These are phyloP conservation scores for Cyberlindnera xylosilytica DNA, from an alignment of 805 yeast genomes.

Conservation along the genomic window DNA sequence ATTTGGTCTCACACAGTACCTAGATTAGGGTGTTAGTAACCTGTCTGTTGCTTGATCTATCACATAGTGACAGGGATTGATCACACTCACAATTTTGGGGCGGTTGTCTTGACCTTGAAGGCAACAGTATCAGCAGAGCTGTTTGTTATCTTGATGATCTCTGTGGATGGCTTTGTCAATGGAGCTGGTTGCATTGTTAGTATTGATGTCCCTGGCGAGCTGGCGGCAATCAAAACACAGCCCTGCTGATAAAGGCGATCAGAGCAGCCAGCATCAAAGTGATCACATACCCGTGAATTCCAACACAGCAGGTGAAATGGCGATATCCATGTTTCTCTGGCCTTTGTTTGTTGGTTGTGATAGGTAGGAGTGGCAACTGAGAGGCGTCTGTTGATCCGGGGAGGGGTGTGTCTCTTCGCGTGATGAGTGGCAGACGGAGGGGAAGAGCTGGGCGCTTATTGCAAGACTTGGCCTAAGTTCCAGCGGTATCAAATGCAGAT, in stretches of 20 bases:
- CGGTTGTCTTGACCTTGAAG: slow-evolving; percentile 96
- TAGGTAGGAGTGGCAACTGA: neutral
- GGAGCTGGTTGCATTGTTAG: slow-evolving; percentile 50
- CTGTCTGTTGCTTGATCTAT: too few species aligned
- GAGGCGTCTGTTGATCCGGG: slow-evolving; percentile 5
- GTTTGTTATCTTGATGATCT: slow-evolving; percentile 48
- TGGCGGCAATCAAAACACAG: too few species aligned
- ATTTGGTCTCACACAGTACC: slow-evolving; percentile 90
- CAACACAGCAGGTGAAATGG: slow-evolving; percentile 67
- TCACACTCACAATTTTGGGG: slow-evolving; percentile 72
- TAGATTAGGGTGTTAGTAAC: slow-evolving; percentile 26
- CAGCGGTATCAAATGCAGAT: too few species aligned
- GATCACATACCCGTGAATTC: slow-evolving; percentile 79
- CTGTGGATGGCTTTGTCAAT: slow-evolving; percentile 68
- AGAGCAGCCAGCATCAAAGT: too few species aligned
- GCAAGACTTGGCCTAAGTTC: too few species aligned
- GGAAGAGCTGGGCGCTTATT: neutral
- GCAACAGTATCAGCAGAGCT: slow-evolving; percentile 64
- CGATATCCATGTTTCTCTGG: slow-evolving; percentile 35
- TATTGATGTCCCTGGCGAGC: neutral
- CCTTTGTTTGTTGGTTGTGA: neutral
- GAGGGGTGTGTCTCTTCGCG: neutral
- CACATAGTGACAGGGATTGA: too few species aligned
- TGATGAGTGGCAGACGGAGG: neutral
- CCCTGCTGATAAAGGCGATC: too few species aligned